These are phyloP conservation scores for Triticum aestivum DNA, from an alignment of 176 grass and related monocot genomes.

Conservation along the genomic window IWGSC_CS_RefSeq_v2.1 NC_057795.1:600539669-600540168, in stretches of 20 bases:
- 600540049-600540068: conserved; percentile 98
- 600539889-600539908: neutral
- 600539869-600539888: neutral
- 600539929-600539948: conserved; percentile 3
- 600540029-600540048: conserved; percentile 42
- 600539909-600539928: neutral
- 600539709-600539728: too few relatives aligned
- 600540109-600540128: conserved; percentile 25
- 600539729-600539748: too few relatives aligned
- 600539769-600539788: too few relatives aligned
- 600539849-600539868: too few relatives aligned
- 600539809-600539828: too few relatives aligned
- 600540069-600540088: conserved; percentile 84
- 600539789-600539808: too few relatives aligned
- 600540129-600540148: conserved; percentile 21
- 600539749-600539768: too few relatives aligned
- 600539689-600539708: too few relatives aligned
- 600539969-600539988: neutral
- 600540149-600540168: conserved; percentile 59
- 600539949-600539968: neutral
- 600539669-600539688: too few relatives aligned
- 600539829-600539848: too few relatives aligned
- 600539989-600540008: neutral
- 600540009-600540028: neutral
- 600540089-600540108: conserved; percentile 43